Conservation (phyloP, 192 early-diverging fungal genomes). For the Coemansia sp. region DNA sequence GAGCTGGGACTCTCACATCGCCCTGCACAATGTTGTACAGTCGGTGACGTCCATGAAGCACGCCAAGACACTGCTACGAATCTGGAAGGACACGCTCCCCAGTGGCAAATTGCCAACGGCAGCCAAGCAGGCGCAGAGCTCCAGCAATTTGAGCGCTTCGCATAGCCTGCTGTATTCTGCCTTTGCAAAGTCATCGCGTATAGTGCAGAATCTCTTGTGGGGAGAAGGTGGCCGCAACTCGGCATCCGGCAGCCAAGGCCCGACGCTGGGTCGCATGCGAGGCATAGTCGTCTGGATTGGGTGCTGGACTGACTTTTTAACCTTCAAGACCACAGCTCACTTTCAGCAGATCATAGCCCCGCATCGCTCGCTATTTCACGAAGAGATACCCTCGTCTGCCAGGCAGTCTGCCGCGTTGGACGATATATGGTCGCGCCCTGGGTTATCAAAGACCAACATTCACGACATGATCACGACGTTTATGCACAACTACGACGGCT, state of each 20-base stretch:
- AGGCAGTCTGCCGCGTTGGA: constrained; percentile 21
- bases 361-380: constrained; percentile 36
- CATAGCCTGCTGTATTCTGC: constrained; percentile 27
- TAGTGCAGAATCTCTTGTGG: constrained; percentile 48
- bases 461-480: constrained; percentile 25
- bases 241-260: constrained; percentile 3
- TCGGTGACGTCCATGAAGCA: constrained; percentile 39
- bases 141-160: background rate
- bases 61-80: constrained; percentile 22
- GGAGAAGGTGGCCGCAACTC: constrained; percentile 10
- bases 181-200: constrained; percentile 44
- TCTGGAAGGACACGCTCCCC: constrained; percentile 33
- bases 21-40: constrained; percentile 36
- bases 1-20: constrained; percentile 41
- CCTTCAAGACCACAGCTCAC: constrained; percentile 45
- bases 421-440: constrained; percentile 42
- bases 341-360: constrained; percentile 48
- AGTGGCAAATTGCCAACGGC: background rate
- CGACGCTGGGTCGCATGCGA: constrained; percentile 17
- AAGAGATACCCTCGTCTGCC: constrained; percentile 16
- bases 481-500: constrained; percentile 38
- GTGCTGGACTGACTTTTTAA: constrained; percentile 29
- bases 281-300: constrained; percentile 32
- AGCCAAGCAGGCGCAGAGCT: background rate
- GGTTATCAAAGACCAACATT: constrained; percentile 23